A percentile compares a stretch with the other conserved stretches of the same genome.
Conservation (phyloP, 2,329 filamentous ascomycete genomes). For the Exophiala xenobiotica region DNA sequence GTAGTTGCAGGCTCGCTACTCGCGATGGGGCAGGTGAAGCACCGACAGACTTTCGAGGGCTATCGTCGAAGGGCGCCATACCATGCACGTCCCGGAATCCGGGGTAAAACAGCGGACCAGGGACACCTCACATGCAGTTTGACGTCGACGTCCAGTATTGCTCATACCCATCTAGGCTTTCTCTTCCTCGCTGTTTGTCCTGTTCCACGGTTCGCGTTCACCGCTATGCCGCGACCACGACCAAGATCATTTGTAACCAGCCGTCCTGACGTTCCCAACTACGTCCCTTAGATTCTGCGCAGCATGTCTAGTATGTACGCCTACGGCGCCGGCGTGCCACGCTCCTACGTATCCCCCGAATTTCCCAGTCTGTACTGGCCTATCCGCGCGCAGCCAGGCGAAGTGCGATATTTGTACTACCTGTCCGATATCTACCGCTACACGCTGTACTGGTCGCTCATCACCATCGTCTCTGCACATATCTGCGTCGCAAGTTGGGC, state of each 20-base stretch:
- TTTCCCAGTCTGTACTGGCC: conserved; percentile 86
- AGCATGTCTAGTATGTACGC: background rate
- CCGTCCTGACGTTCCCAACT: background rate
- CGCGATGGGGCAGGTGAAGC: background rate
- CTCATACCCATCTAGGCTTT: too few relatives aligned
- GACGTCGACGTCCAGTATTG: background rate
- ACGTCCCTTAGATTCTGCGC: too few relatives aligned
- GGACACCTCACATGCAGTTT: background rate
- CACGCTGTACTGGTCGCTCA: conserved; percentile 80
- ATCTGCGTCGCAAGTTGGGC: conserved; percentile 70
- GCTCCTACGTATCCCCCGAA: conserved; percentile 61
- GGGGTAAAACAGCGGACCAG: background rate
- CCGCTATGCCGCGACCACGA: background rate
- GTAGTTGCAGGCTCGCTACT: background rate
- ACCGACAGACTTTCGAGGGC: too few relatives aligned
- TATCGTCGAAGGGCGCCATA: too few relatives aligned
- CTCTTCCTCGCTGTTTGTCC: background rate
- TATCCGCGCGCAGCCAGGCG: conserved; percentile 56
- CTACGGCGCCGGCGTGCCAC: conserved; percentile 22
- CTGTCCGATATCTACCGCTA: conserved; percentile 81
- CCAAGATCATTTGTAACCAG: background rate
- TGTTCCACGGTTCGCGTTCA: too few relatives aligned
- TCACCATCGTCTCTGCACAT: conserved; percentile 75
- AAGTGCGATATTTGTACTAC: conserved; percentile 67
- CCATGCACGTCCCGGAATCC: background rate